phyloP scores from a whole-genome alignment of 2,329 filamentous ascomycete genomes.

The Colletotrichum agaves region DNA sequence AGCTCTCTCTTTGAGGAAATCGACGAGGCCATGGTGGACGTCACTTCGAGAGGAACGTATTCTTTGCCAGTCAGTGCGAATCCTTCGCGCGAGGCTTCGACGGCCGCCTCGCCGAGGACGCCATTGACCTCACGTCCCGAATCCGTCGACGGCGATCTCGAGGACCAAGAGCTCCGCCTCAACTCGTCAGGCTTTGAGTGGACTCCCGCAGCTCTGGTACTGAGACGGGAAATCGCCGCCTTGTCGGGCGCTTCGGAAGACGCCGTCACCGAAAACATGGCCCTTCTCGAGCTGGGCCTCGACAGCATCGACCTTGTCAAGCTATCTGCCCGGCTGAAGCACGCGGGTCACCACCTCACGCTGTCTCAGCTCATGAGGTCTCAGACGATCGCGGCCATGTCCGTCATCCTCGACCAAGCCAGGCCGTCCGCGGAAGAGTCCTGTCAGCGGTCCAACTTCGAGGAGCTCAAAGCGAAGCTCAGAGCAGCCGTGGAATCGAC shows the following conservation, averaged over 20 bases:
- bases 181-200: slow-evolving; percentile 61
- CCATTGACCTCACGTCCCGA: slow-evolving; percentile 27
- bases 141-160: slow-evolving; percentile 21
- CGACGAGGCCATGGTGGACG: slow-evolving; percentile 40
- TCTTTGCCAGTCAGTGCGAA: slow-evolving; percentile 26
- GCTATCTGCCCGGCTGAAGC: slow-evolving; percentile 77
- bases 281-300: slow-evolving; percentile 83
- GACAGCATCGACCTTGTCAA: slow-evolving; percentile 95
- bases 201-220: slow-evolving; percentile 60
- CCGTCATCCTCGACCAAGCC: slow-evolving; percentile 41
- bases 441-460: slow-evolving; percentile 27
- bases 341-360: slow-evolving; percentile 66
- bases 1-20: slow-evolving; percentile 53
- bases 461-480: slow-evolving; percentile 48
- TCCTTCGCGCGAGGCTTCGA: slow-evolving; percentile 27
- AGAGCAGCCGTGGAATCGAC: slow-evolving; percentile 49
- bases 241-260: slow-evolving; percentile 66
- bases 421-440: slow-evolving; percentile 34
- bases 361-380: slow-evolving; percentile 82
- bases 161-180: neutral
- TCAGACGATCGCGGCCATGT: slow-evolving; percentile 74
- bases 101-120: slow-evolving; percentile 27
- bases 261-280: slow-evolving; percentile 66
- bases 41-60: slow-evolving; percentile 24
- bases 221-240: slow-evolving; percentile 71